Base-by-base conservation (phyloP, 306 rosid genomes). In the Sechiopsis laciniata region DNA sequence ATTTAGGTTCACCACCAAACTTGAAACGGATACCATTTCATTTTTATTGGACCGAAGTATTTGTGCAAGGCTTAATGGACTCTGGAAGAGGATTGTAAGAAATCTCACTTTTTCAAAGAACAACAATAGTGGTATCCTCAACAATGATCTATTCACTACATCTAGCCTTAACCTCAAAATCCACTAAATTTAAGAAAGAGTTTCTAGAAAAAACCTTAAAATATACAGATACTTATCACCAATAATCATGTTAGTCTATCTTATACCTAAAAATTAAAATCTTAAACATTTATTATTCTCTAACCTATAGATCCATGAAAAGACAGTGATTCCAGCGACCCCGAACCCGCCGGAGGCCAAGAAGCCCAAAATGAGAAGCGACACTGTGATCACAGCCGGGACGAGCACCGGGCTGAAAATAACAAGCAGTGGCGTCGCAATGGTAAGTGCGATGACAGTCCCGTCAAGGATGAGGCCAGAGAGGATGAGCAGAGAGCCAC, bases 331-430 rank as follows among this genome's bases (percentile, higher is more conserved):
- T 32, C 90, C 96, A 0, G 95, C 96, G 22, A 87, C 90, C 4
- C 98, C 89, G 6, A 94, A 83, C 3, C 95, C 96, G 0, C 96
- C 88, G 0, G 96, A 86, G 7, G 89, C 76, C 55, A 91, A 58
- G 75, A 94, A 94, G 50, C 98, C 98, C 7, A 75, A 8, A 12
- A 78, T 13, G 8, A 94, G 48, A 1, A 94, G 80, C 0, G 83
- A 76, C 14, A 84, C 81, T 0, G 87, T 29, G 14, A 87, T 76
- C 19, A 85, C 75, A 0, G 98, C 91, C 0, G 98, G 96, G 2
- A 94, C 87, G 0, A 94, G 84, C 40, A 90, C 92, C 10, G 97
- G 98, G 10, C 98, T 94, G 84, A 90, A 94, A 9, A 94, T 80
- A 22, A 90, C 92, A 0, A 94, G 80, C 63, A 94, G 80, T 0